These are phyloP conservation scores for Citrullus colocynthis DNA, from an alignment of 306 rosid species.

Conservation along the genomic window DNA sequence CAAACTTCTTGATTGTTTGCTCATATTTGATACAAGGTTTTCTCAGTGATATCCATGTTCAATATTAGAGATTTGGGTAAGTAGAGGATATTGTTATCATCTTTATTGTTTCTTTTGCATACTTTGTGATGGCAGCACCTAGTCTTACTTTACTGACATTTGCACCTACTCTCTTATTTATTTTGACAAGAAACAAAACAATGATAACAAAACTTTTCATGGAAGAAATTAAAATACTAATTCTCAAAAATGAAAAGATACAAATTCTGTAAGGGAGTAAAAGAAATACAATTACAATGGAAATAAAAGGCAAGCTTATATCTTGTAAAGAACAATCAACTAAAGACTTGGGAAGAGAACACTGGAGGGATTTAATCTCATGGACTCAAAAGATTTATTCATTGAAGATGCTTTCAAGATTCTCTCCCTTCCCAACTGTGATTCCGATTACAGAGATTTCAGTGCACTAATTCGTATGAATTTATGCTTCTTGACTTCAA, in stretches of 20 bases:
- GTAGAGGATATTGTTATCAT: not conserved
- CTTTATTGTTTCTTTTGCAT: not conserved
- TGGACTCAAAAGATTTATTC: not conserved
- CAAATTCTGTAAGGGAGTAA: not conserved
- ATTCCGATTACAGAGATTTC: not conserved
- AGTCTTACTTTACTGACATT: not conserved
- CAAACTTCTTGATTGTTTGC: not conserved
- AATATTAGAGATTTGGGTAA: not conserved
- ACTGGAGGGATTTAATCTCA: not conserved
- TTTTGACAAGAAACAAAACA: too few relatives aligned
- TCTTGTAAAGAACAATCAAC: not conserved
- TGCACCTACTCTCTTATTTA: not conserved
- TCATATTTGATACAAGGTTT: not conserved
- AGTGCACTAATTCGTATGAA: not conserved
- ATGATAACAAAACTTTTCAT: not conserved
- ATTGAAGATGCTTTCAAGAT: not conserved
- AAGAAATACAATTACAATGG: not conserved
- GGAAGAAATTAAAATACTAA: too few relatives aligned
- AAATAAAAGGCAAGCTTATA: not conserved
- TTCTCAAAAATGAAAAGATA: not conserved
- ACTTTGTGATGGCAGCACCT: not conserved
- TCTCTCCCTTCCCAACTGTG: not conserved
- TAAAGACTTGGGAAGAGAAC: not conserved
- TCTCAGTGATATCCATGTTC: not conserved
- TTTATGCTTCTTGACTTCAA: not conserved